These are phyloP conservation scores for Rhizopus delemar DNA, from an alignment of 371 early-diverging fungal genomes.

Conservation along the genomic window DNA sequence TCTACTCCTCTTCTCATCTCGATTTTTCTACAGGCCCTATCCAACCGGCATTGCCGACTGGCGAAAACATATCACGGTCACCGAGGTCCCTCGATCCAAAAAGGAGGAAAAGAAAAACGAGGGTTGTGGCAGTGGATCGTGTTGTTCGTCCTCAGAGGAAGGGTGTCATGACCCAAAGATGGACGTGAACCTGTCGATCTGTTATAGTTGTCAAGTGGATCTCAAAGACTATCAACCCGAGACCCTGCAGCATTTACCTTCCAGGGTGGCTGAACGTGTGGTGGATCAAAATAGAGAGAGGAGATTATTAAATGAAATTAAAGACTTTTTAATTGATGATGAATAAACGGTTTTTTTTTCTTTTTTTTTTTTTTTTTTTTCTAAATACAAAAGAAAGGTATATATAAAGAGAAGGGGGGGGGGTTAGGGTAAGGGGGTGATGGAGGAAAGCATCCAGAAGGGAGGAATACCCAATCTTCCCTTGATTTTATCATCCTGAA, in stretches of 20 bases:
- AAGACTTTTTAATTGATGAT: constrained; percentile 56
- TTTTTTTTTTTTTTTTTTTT: constrained; percentile 3
- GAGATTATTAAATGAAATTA: constrained; percentile 50
- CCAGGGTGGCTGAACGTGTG: constrained; percentile 26
- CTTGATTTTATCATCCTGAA: constrained; percentile 32
- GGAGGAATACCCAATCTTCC: constrained; percentile 34
- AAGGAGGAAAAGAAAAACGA: constrained; percentile 4
- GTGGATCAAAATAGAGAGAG: constrained; percentile 39
- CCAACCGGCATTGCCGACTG: constrained; percentile 52
- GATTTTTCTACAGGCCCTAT: constrained; percentile 44
- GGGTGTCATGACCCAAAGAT: constrained; percentile 12
- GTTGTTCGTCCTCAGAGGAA: constrained; percentile 8
- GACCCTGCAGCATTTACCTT: constrained; percentile 25
- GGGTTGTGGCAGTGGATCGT: not conserved
- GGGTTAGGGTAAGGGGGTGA: not conserved
- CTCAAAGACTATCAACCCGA: constrained; percentile 45
- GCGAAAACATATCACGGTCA: constrained; percentile 59
- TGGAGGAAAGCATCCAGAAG: constrained; percentile 37
- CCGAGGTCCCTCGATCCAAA: constrained; percentile 17
- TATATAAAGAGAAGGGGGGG: not conserved
- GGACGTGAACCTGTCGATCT: constrained; percentile 45
- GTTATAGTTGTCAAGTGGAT: constrained; percentile 65
- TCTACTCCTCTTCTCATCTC: too few species aligned
- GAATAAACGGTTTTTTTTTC: constrained; percentile 33
- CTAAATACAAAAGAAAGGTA: not conserved